Base-by-base conservation (phyloP, 2,329 filamentous ascomycete species). In the Ceratocystis cacaofunesta region DNA sequence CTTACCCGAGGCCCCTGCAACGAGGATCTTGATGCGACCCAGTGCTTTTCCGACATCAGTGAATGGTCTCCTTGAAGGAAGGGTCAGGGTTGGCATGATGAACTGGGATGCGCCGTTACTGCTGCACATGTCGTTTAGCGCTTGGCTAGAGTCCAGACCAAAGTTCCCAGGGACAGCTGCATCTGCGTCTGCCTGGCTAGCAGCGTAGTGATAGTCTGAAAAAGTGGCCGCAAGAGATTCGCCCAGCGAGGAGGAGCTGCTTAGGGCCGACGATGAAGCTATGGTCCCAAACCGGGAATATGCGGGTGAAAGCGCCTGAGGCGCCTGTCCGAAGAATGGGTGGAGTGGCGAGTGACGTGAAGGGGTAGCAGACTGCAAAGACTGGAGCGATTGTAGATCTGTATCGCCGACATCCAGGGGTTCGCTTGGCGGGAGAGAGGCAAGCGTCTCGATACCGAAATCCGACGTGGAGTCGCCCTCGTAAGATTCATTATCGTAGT, bases 51-150 rank as follows among this genome's bases (percentile, higher is more conserved):
- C 94, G 60, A 83, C 82, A n/a, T 88, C 85, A 0, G 94, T 96
- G 74, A 97, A 97, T 0, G 92, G 92, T 63, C 91, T 82, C 62
- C 94, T 85, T 68, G 85, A 88, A 2, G 94, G 92, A 83, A 99
- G 94, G 68, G 84, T 86, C 71, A 99, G 87, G 72, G 91, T 96
- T 4, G 94, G 94, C 94, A 99, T 99, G 68, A 99, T 89, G n/a
- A 99, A 81, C 74, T 97, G 92, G 28, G 88, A 61, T 25, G 32
- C 65, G 5, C 36, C 65, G 58, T 52, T 52, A 55, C 6, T 15
- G 25, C 15, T 5, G 32, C 15, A 22, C 19, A 25, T 46, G 4
- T 58, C 63, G 15, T 41, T n/a, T 17, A 44, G 15, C 8, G 50
- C 25, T 25, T 52, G 36, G 12, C 19, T 15, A 25, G 50, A 46